Evolutionary conservation across 139 green algal species (phyloP), one percentile per base, ranked within the genome.

Genomic region (Micractinium conductrix): DNA sequence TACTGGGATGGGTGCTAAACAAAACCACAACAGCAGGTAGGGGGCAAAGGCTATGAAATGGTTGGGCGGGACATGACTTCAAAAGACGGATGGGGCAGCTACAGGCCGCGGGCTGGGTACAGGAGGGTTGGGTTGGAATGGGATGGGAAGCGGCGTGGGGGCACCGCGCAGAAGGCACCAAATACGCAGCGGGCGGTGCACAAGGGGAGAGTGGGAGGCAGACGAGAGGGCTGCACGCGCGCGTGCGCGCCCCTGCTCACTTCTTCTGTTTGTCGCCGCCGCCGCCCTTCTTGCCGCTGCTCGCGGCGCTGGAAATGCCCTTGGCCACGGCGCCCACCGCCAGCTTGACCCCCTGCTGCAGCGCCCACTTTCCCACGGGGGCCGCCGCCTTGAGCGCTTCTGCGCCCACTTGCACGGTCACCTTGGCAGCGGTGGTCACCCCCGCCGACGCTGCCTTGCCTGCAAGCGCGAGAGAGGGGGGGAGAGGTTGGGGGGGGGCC

Each of bases 331-430:
- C 76, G 7, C 83, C 78, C 24, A 83, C 65, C 14, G 82, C 86
- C 58, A 83, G 62, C 35, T 85, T 88, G 44, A 87, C 65, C 26
- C 88, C 88, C 71, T 91, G 72, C 62, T 73, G 35, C 22, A 91
- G 43, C 8, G 76, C 86, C 88, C 88, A 92, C 62, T 89, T 87
- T 12, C 86, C 84, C 26, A 87, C 86, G 5, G 88, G 88, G 8
- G 75, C 83, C 10, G 86, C 84, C n/a, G 58, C 81, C 60, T 90
- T 87, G 38, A 91, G 28, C 28, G 84, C 86, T 21, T 87, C 35
- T 7, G 81, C 58, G 42, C 86, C 86, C 12, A 87, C 86, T 33
- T 88, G 42, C 43, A 79, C 86, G 0, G 86, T 90, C 33, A 90
- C 44, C 60, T 84, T 86, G 26, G 85, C 74, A 6, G 81, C 88